Evolutionary conservation across 805 yeast species (phyloP).

Genomic region (Huiozyma naganishii): DNA sequence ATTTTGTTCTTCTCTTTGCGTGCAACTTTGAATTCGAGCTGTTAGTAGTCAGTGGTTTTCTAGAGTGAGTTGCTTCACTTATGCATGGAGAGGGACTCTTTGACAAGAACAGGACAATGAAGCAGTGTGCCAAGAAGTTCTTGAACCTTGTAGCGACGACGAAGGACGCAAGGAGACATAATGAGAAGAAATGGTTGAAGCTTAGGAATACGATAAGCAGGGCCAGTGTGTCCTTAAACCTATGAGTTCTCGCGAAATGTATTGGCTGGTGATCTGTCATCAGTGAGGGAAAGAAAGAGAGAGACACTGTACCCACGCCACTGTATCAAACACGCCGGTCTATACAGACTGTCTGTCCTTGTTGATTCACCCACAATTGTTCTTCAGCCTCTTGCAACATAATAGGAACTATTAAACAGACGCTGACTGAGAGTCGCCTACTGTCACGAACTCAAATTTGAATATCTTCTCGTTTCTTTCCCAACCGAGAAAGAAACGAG

Average conservation of each 20-base stretch:
- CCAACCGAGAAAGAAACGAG: no score
- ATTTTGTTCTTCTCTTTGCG: background rate
- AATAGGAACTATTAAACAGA: no score
- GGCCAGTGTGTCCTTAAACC: conserved; percentile 25
- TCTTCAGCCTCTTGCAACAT: no score
- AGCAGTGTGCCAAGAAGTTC: conserved; percentile 20
- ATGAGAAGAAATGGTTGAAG: conserved; percentile 21
- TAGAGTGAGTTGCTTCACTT: conserved; percentile 9
- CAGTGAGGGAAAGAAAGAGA: background rate
- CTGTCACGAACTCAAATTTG: no score
- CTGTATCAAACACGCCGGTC: no score
- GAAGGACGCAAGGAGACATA: conserved; percentile 18
- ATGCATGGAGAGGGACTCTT: conserved; percentile 19
- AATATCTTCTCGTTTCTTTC: no score
- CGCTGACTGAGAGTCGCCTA: no score
- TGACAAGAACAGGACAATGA: conserved; percentile 20
- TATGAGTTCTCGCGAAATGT: conserved; percentile 10
- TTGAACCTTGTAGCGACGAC: conserved; percentile 20
- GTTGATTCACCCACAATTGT: no score
- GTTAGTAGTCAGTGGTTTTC: background rate
- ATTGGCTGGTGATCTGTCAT: background rate
- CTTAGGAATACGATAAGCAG: conserved; percentile 24
- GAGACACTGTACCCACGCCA: no score
- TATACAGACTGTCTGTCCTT: no score
- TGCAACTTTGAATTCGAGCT: background rate